Percentiles rank a stretch among this genome's conserved stretches.
phyloP scores from a whole-genome alignment of 2,329 filamentous ascomycete species.

The Sphaerulina musiva region DNA sequence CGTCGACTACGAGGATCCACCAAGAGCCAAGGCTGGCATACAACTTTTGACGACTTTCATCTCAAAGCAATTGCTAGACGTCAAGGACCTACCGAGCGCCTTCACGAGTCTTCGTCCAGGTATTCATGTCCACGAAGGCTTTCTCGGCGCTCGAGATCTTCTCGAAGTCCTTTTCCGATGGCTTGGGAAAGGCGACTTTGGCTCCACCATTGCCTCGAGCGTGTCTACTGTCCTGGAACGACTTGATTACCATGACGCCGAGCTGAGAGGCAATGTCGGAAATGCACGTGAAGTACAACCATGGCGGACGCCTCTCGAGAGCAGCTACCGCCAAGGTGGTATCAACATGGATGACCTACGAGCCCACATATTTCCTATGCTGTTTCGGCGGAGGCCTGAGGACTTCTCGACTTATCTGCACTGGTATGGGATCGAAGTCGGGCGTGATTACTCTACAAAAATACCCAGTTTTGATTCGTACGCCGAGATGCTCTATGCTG shows the following conservation, averaged over 20 bases:
- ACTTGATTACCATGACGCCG: conserved; percentile 16
- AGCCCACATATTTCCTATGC: conserved; percentile 43
- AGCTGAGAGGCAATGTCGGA: neutral
- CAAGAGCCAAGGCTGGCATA: conserved; percentile 17
- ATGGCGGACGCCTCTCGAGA: conserved; percentile 24
- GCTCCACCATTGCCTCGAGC: conserved; percentile 30
- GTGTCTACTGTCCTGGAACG: conserved; percentile 31
- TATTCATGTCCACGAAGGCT: neutral
- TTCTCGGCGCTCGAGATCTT: conserved; percentile 3
- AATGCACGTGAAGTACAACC: conserved; percentile 1
- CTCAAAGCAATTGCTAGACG: conserved; percentile 14
- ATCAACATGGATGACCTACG: conserved; percentile 34
- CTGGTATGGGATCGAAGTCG: conserved; percentile 27
- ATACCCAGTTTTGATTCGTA: conserved; percentile 9
- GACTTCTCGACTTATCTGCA: conserved; percentile 40
- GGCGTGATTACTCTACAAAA: neutral
- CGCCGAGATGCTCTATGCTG: conserved; percentile 30
- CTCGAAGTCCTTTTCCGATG: conserved; percentile 22
- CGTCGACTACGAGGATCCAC: conserved; percentile 14
- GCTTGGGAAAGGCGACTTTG: conserved; percentile 34
- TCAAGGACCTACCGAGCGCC: conserved; percentile 8
- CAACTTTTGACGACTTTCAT: conserved; percentile 20
- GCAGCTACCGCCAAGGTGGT: conserved; percentile 4
- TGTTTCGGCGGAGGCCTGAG: conserved; percentile 38
- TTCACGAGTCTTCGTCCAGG: neutral